Conservation (phyloP, 306 rosid genomes). For the Dalbergia cultrata region DNA sequence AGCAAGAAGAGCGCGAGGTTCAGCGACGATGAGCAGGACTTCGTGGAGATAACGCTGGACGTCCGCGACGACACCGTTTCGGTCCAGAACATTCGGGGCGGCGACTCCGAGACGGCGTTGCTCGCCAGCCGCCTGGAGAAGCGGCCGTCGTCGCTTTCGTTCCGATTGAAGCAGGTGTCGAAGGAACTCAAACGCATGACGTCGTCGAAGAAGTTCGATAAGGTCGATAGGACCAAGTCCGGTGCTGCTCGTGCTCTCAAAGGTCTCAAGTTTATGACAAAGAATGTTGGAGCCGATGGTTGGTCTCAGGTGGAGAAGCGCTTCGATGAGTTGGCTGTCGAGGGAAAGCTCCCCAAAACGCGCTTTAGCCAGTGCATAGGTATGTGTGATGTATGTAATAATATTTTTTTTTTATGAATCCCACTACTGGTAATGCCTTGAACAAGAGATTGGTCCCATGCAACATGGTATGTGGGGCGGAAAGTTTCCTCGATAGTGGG, state of each 20-base stretch:
- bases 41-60: conserved; percentile 84
- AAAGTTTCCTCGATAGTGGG: neutral
- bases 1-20: conserved; percentile 65
- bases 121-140: conserved; percentile 69
- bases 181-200: conserved; percentile 85
- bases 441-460: neutral
- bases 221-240: conserved; percentile 68
- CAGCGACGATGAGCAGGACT: conserved; percentile 66
- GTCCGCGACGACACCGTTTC: conserved; percentile 73
- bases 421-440: too few species aligned
- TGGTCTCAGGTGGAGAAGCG: conserved; percentile 76
- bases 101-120: conserved; percentile 72
- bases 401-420: neutral
- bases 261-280: conserved; percentile 85
- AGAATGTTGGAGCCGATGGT: conserved; percentile 70
- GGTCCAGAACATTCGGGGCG: conserved; percentile 75
- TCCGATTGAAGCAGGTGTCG: conserved; percentile 72
- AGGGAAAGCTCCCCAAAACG: conserved; percentile 70
- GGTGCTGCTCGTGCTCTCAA: conserved; percentile 82
- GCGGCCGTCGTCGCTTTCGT: conserved; percentile 59
- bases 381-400: conserved; percentile 4
- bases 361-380: conserved; percentile 85
- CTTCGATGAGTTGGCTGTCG: conserved; percentile 62
- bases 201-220: conserved; percentile 65
- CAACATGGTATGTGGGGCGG: too few species aligned